These are phyloP conservation scores for Hyphodiscus sp. DNA, from an alignment of 2,329 filamentous ascomycete species.

Conservation along the genomic window DNA sequence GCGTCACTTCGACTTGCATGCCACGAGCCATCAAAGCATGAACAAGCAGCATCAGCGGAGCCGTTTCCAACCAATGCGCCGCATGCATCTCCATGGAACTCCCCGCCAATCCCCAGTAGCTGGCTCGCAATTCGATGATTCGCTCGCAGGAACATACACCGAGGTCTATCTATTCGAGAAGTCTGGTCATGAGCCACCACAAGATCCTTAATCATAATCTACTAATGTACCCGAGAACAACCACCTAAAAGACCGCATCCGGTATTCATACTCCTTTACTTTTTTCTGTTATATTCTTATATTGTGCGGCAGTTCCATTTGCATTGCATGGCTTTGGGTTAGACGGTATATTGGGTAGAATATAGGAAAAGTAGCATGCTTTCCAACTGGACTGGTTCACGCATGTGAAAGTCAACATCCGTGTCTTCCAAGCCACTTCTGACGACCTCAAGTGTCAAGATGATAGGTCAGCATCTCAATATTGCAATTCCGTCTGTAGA, in stretches of 20 bases:
- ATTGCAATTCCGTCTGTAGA: neutral
- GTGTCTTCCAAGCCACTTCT: neutral
- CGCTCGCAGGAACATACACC: neutral
- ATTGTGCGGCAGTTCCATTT: neutral
- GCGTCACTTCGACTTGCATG: too few relatives aligned
- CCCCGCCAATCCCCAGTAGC: neutral
- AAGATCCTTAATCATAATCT: neutral
- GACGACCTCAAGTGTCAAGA: constrained; percentile 17
- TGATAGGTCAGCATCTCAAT: constrained; percentile 20
- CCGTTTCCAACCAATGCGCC: neutral
- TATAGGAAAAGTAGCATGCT: neutral
- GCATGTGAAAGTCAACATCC: neutral
- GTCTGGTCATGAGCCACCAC: neutral
- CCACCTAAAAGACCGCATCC: neutral
- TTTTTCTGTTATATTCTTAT: neutral
- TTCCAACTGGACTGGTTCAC: neutral
- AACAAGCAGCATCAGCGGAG: too few relatives aligned
- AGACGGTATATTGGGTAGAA: neutral
- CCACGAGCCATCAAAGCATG: too few relatives aligned
- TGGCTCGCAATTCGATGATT: neutral
- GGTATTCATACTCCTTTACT: too few relatives aligned
- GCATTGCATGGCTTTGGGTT: neutral
- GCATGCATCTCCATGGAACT: neutral
- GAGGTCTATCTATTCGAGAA: neutral
- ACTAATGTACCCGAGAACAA: neutral